Base-by-base conservation (phyloP, 805 yeast species). In the Groenewaldozyma salmanticensis region DNA sequence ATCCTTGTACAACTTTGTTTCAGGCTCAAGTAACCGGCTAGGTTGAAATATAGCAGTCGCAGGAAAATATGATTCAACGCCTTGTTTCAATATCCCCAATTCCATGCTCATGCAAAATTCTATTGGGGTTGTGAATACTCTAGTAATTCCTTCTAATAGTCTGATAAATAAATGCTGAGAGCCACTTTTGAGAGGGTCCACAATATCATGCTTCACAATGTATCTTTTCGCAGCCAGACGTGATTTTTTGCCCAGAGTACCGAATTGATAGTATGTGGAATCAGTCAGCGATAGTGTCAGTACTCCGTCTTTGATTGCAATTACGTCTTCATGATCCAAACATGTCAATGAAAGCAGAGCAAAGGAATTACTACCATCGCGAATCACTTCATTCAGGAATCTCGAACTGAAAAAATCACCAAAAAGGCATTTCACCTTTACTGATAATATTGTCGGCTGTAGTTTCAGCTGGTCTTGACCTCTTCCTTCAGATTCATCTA, bases 211-310 rank as follows among this genome's bases (percentile, higher is more conserved):
- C 13, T 9, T 13, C 31, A 27, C 21, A 24, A 24, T 18, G 29
- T 29, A 38, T 21, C 43, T 24, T 11, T 33, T 40, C 4, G 35
- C 37, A 6, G 35, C 42, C 6, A 52, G 44, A 2, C 42, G 47
- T 1, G 66, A 51, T 33, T 42, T 42, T 13, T 42, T 49, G 2
- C 67, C 68, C 6, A 43, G 42, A 4, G 67, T 46, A 0, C 71
- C 71, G 1, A 65, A 53, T 29, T 47, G 45, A 24, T 49, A 43
- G 45, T 64, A 66, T 1, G 55, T 45, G 6, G 54, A 60, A 6
- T 52, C 40, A 6, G 64, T 53, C 11, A 66, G 41, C 5, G 60
- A 58, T 20, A 67, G 29, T 16, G 52, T 48, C 24, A 66, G 38
- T 1, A 33, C 24, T 5, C 63, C 62, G 15, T 50, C 35, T 3